Conservation (phyloP, 1,284 basidiomycete genomes). For the Pseudozyma tsukubaensis region DNA sequence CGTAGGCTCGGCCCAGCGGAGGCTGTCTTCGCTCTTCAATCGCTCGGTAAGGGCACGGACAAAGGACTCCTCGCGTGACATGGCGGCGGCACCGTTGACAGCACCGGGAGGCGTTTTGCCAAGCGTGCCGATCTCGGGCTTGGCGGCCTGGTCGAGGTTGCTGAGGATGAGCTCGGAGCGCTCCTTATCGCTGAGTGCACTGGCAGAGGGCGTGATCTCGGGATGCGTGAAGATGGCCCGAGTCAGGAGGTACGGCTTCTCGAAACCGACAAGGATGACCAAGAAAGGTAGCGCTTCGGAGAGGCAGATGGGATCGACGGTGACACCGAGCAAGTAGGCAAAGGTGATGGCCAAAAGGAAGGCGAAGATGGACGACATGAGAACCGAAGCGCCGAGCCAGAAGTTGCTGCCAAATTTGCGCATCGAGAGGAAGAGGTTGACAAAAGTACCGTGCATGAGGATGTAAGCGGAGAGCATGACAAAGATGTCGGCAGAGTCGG, state of each 20-base stretch:
- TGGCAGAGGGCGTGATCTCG: slow-evolving; percentile 73
- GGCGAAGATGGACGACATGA: slow-evolving; percentile 86
- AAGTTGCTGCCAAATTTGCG: slow-evolving; percentile 66
- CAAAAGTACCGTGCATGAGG: slow-evolving; percentile 95
- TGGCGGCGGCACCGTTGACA: slow-evolving; percentile 26
- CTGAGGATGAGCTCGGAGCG: slow-evolving; percentile 48
- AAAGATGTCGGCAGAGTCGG: slow-evolving; percentile 94
- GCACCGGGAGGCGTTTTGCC: slow-evolving; percentile 33
- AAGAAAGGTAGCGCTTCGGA: slow-evolving; percentile 97
- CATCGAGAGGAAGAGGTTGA: slow-evolving; percentile 73
- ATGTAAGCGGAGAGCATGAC: slow-evolving; percentile 95
- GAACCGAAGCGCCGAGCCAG: slow-evolving; percentile 77
- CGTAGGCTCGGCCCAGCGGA: slow-evolving; percentile 71
- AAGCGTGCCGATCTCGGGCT: slow-evolving; percentile 36
- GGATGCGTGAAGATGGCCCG: slow-evolving; percentile 89
- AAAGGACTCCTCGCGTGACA: slow-evolving; percentile 60
- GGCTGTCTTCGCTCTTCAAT: slow-evolving; percentile 67
- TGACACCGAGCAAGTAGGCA: slow-evolving; percentile 84
- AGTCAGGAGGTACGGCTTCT: slow-evolving; percentile 93
- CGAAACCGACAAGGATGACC: slow-evolving; percentile 96
- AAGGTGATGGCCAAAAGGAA: slow-evolving; percentile 88
- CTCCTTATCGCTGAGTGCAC: slow-evolving; percentile 22
- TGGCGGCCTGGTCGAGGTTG: slow-evolving; percentile 43
- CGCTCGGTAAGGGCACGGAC: slow-evolving; percentile 68
- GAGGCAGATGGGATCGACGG: slow-evolving; percentile 89